Evolutionary conservation across 2,329 filamentous ascomycete species (phyloP), one percentile per base, ranked within the genome.

Genomic region (Myrmaecium sp.): DNA sequence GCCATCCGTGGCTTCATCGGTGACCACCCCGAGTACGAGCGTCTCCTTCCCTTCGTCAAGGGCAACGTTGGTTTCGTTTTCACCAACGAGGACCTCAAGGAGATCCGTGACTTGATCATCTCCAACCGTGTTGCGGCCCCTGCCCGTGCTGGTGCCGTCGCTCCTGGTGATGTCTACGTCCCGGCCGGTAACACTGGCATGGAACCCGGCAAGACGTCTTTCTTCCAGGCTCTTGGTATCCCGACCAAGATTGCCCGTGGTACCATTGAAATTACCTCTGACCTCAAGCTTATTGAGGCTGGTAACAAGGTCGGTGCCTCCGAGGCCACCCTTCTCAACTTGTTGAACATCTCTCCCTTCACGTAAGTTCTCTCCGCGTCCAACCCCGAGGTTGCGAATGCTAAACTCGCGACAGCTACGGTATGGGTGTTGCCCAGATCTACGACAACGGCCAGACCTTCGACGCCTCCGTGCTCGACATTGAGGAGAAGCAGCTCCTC

Each of bases 161-260:
- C 89, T 44, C 89, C 91, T 43, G 62, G 56, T 52, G 91, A 98
- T 61, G 89, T 98, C 57, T 98, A 65, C 68, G 60, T 98, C 44
- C 89, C 89, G 43, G 89, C 84, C 47, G 89, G 89, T 64, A 98
- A 98, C 79, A 98, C 89, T 52, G 89, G 89, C 67, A 98, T 98
- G 89, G 89, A 98, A 64, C 91, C 89, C 57, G 91, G 91, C 63
- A 98, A 98, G 80, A 98, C 89, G 54, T 95, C 89, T 57, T 98
- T 98, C 83, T 98, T 98, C 84, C 89, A 98, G 77, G 89, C 89
- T 52, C 89, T 98, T 64, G 86, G 86, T 82, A 83, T 98, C 58
- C 89, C 89, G 57, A 98, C 89, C 74, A 98, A 98, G 83, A 98
- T 98, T 66, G 89, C 89, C 58, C 89, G 89, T 92, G 91, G 89